Conservation (phyloP, 306 rosid genomes). For the Abrus pulchellus region DNA sequence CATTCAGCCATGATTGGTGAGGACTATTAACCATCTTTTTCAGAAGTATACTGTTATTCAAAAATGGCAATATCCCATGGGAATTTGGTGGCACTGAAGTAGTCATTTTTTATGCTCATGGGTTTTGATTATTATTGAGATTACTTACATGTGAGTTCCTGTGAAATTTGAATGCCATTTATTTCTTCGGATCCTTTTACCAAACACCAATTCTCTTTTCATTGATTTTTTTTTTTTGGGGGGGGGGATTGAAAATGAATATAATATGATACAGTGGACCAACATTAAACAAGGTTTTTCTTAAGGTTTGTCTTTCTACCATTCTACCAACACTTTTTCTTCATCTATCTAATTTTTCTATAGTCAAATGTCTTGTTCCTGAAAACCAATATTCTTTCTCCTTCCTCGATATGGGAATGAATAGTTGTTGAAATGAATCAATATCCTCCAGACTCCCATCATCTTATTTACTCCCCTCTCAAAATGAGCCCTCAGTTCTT, state of each 20-base stretch:
- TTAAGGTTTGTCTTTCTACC: neutral
- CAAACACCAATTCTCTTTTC: neutral
- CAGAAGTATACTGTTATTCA: neutral
- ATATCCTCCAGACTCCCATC: neutral
- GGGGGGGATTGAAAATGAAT: neutral
- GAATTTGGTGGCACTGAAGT: neutral
- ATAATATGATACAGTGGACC: neutral
- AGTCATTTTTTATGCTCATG: neutral
- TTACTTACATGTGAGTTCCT: neutral
- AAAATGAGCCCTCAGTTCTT: neutral
- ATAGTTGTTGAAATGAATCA: neutral
- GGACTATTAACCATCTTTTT: neutral
- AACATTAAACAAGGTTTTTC: neutral
- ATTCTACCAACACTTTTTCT: neutral
- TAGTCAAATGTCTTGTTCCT: neutral
- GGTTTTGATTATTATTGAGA: neutral
- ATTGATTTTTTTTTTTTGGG: neutral
- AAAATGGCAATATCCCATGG: slow-evolving; percentile 4
- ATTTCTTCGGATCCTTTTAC: neutral
- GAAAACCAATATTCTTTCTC: neutral
- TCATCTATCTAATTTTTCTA: neutral
- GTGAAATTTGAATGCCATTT: slow-evolving; percentile 6
- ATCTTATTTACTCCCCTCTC: neutral
- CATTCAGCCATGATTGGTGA: slow-evolving; percentile 28
- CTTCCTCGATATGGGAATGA: neutral